Conservation (phyloP, 1,139 yeast genomes). For the Geotrichum cucujoidarum region DNA sequence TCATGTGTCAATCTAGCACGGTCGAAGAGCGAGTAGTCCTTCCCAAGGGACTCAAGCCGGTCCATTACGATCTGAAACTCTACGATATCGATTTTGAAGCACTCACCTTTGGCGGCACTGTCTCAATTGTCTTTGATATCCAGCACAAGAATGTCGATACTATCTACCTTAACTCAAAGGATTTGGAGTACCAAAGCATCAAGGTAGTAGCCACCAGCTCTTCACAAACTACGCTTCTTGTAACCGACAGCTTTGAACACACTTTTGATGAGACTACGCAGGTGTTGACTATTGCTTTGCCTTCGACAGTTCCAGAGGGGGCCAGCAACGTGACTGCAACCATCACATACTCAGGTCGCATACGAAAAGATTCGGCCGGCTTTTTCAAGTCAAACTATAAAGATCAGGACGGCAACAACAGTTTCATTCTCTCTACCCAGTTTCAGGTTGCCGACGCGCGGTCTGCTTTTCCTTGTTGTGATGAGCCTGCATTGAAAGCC, state of each 20-base stretch:
- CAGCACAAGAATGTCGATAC: slow-evolving; percentile 33
- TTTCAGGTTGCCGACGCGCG: slow-evolving; percentile 90
- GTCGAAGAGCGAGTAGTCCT: slow-evolving; percentile 55
- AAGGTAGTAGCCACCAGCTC: slow-evolving; percentile 23
- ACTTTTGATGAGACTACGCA: slow-evolving; percentile 28
- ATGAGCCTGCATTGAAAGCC: slow-evolving; percentile 85
- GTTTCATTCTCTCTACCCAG: slow-evolving; percentile 75
- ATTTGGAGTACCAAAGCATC: slow-evolving; percentile 22
- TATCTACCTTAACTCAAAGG: slow-evolving; percentile 34
- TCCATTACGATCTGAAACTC: slow-evolving; percentile 38
- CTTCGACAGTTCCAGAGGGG: slow-evolving; percentile 28
- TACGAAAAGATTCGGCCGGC: slow-evolving; percentile 74
- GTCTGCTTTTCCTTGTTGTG: slow-evolving; percentile 85
- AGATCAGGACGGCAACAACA: slow-evolving; percentile 49
- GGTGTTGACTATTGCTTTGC: too few species aligned
- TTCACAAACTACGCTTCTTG: slow-evolving; percentile 28
- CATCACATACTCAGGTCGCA: slow-evolving; percentile 44
- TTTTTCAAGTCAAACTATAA: slow-evolving; percentile 72
- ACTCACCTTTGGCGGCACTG: slow-evolving; percentile 50
- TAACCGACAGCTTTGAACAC: slow-evolving; percentile 31
- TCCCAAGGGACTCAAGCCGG: slow-evolving; percentile 51
- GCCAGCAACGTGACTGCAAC: slow-evolving; percentile 33
- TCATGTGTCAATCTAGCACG: too few species aligned
- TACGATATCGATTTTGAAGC: slow-evolving; percentile 46
- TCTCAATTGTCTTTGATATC: slow-evolving; percentile 46